A percentile compares a stretch with the other conserved stretches of the same genome.
Evolutionary conservation across 2,329 filamentous ascomycete species (phyloP).

Genomic region (Penicillium vulpinum): DNA sequence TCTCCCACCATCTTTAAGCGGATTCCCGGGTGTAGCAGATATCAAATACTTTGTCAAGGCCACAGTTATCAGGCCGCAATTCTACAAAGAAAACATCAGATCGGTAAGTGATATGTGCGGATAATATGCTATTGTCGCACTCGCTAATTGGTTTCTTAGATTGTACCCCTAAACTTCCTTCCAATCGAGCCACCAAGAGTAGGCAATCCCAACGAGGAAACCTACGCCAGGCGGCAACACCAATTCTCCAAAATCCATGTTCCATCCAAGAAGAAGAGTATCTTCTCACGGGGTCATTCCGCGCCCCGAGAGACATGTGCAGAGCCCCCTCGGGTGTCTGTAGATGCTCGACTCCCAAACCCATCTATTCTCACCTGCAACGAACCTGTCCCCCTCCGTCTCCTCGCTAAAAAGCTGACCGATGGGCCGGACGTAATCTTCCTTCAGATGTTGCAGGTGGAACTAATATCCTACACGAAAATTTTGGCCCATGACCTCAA

Average conservation of each 20-base stretch:
- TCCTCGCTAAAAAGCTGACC: slow-evolving; percentile 75
- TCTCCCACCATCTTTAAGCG: slow-evolving; percentile 83
- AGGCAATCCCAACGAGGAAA: slow-evolving; percentile 67
- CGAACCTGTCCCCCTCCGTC: slow-evolving; percentile 74
- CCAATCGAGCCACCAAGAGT: slow-evolving; percentile 87
- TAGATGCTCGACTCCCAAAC: slow-evolving; percentile 83
- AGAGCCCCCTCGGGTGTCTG: slow-evolving; percentile 60
- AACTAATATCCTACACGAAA: slow-evolving; percentile 75
- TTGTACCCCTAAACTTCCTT: slow-evolving; percentile 74
- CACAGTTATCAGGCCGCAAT: slow-evolving; percentile 83
- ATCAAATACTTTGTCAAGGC: slow-evolving; percentile 94
- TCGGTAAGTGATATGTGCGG: slow-evolving; percentile 32
- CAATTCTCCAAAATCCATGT: slow-evolving; percentile 51
- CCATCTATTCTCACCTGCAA: slow-evolving; percentile 89
- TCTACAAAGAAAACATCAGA: slow-evolving; percentile 89
- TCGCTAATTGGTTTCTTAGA: slow-evolving; percentile 26
- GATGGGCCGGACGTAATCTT: slow-evolving; percentile 69
- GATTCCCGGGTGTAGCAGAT: slow-evolving; percentile 82
- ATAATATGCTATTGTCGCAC: background rate
- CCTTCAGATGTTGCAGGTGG: slow-evolving; percentile 76
- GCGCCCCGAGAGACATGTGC: slow-evolving; percentile 31
- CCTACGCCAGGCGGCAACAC: slow-evolving; percentile 75
- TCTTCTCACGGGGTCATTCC: slow-evolving; percentile 55
- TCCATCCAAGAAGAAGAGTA: slow-evolving; percentile 54
- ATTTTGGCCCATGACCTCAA: slow-evolving; percentile 75